Conservation (phyloP, 2,329 filamentous ascomycete species). For the Fusarium avenaceum region DNA sequence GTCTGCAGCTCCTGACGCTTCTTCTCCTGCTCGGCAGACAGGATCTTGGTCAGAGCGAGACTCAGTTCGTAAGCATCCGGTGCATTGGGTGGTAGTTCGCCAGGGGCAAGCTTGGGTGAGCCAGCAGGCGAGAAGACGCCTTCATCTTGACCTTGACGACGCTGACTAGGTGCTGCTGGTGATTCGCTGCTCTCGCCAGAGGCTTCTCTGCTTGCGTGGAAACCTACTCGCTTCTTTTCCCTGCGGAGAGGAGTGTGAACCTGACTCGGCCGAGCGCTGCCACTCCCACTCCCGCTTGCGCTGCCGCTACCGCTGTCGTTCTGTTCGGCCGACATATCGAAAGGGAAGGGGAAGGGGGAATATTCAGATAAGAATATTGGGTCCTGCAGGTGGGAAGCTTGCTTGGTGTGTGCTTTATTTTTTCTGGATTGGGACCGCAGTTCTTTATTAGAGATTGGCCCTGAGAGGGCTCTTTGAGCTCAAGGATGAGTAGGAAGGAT, state of each 20-base stretch:
- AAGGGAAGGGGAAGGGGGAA: not conserved
- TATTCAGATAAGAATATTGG: slow-evolving; percentile 13
- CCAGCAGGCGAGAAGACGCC: slow-evolving; percentile 46
- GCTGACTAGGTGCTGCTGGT: slow-evolving; percentile 10
- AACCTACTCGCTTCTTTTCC: slow-evolving; percentile 60
- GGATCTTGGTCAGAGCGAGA: slow-evolving; percentile 56
- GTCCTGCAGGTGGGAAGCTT: slow-evolving; percentile 9
- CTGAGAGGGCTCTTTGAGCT: slow-evolving; percentile 37
- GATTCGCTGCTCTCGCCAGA: slow-evolving; percentile 24
- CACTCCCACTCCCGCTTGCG: slow-evolving; percentile 42
- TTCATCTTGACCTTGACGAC: slow-evolving; percentile 36
- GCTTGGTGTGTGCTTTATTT: not conserved
- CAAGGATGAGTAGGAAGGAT: slow-evolving; percentile 29
- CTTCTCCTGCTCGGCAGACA: slow-evolving; percentile 52
- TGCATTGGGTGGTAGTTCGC: slow-evolving; percentile 50
- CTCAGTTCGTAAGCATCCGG: slow-evolving; percentile 58
- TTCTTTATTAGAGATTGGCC: slow-evolving; percentile 26
- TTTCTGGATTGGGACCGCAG: slow-evolving; percentile 6
- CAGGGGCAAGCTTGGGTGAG: slow-evolving; percentile 47
- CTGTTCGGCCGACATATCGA: slow-evolving; percentile 43
- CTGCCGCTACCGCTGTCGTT: slow-evolving; percentile 47
- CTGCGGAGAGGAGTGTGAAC: slow-evolving; percentile 52
- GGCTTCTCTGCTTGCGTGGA: slow-evolving; percentile 52
- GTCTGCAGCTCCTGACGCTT: slow-evolving; percentile 35
- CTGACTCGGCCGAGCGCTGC: slow-evolving; percentile 46